Base-by-base conservation (phyloP, 2,329 filamentous ascomycete genomes). In the Trichothecium sympodiale region DNA sequence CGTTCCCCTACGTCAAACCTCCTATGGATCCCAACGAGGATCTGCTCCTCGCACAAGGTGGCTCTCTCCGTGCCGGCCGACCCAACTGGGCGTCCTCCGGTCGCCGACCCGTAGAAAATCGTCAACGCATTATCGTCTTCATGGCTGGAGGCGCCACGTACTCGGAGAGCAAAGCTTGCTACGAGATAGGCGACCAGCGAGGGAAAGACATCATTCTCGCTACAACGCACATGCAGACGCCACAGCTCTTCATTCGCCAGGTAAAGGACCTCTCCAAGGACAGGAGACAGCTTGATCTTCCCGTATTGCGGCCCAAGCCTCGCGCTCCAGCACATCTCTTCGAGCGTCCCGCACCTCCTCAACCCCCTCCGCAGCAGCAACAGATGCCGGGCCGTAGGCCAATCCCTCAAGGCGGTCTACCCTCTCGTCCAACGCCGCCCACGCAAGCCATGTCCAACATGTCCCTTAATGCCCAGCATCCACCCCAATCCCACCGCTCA, bases 91-190 rank as follows among this genome's bases (percentile, higher is more conserved):
- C 91, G 2, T 84, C 85, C 36, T 80, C 83, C 8, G 79, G 86
- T 30, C 71, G 81, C 31, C 74, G 78, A 65, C 41, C 57, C 14
- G 34, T 33, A 2, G 89, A 96, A 54, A 93, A 88, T 44, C 77
- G 82, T 36, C 91, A 98, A 55, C 78, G 91, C 35, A 72, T 96
- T 36, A 83, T 98, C 40, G 80, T 96, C 13, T 96, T 94, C 55
- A 81, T 96, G 71, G 91, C 89, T 2, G 91, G 91, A 33, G 91
- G 91, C 31, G 91, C 91, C 15, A 96, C 91, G 0, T 94, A 89
- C 55, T 87, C 85, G 5, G 91, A 98, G 60, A 74, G 84, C 23
- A 77, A 91, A 18, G 73, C 79, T 10, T 98, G 91, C 61, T 96
- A 96, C 54, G 86, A 95, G 49, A 65, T 89, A 17, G 81, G 84